Percentiles rank a stretch among this genome's conserved stretches.
Evolutionary conservation across 2,329 filamentous ascomycete genomes (phyloP).

Genomic region (Clonostachys rosea): DNA sequence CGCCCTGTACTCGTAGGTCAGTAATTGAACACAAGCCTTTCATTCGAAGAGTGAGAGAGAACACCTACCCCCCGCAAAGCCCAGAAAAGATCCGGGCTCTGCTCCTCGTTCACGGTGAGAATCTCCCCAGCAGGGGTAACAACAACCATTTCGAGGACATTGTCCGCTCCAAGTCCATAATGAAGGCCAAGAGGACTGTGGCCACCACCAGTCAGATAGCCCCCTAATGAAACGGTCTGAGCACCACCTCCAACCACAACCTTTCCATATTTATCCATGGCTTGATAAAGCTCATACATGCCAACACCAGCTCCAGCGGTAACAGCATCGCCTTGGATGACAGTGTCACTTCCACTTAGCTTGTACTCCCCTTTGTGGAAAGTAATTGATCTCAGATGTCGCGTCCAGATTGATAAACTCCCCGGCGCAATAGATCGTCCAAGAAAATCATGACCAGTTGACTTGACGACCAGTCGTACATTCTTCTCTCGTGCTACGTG

Average conservation of each 20-base stretch:
- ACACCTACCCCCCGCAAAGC: conserved; percentile 47
- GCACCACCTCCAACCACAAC: conserved; percentile 50
- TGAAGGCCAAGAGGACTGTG: conserved; percentile 48
- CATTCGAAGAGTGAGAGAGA: conserved; percentile 7
- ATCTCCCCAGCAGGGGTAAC: conserved; percentile 47
- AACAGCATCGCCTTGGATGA: conserved; percentile 42
- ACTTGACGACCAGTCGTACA: conserved; percentile 33
- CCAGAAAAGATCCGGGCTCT: conserved; percentile 59
- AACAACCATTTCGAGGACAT: conserved; percentile 53
- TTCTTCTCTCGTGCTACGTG: conserved; percentile 30
- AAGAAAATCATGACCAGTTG: conserved; percentile 36
- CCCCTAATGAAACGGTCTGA: conserved; percentile 53
- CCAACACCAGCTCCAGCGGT: conserved; percentile 49
- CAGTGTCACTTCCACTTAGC: conserved; percentile 23
- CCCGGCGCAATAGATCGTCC: conserved; percentile 42
- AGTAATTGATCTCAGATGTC: conserved; percentile 32
- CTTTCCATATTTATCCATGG: conserved; percentile 35
- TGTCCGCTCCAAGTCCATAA: conserved; percentile 57
- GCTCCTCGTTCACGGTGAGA: conserved; percentile 43
- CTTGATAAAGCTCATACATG: conserved; percentile 40
- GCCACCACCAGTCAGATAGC: conserved; percentile 57
- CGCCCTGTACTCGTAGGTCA: conserved; percentile 31
- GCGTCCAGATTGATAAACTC: conserved; percentile 49
- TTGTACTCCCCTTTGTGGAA: conserved; percentile 25
- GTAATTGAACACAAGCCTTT: not conserved